Conservation (phyloP, 345 rosid genomes). For the Ceriops tagal region DNA sequence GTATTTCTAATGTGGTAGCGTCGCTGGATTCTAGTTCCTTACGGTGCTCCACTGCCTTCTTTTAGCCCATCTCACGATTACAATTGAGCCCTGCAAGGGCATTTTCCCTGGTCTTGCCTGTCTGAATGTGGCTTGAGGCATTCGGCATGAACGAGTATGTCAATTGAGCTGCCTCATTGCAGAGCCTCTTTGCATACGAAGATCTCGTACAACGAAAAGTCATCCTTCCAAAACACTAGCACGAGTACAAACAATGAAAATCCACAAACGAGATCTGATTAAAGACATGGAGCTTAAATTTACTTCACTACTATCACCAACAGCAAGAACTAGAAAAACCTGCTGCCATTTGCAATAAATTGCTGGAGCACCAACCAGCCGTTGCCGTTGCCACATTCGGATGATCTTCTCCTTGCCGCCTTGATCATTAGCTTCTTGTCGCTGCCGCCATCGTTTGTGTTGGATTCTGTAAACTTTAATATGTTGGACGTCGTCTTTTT, state of each 20-base stretch:
- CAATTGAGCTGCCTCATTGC: constrained; percentile 17
- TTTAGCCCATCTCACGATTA: constrained; percentile 21
- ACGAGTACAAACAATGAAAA: constrained; percentile 23
- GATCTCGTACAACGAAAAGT: too few species aligned
- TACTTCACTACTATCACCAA: constrained; percentile 24
- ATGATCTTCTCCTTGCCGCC: too few species aligned
- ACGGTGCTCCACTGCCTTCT: constrained; percentile 40
- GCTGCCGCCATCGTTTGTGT: too few species aligned
- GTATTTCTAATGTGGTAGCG: too few species aligned
- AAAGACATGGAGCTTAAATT: too few species aligned
- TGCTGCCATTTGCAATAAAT: too few species aligned
- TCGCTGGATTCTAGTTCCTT: constrained; percentile 42
- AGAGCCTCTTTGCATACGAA: neutral
- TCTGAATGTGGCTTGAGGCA: neutral
- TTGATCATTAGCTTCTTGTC: too few species aligned
- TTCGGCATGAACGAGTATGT: constrained; percentile 19
- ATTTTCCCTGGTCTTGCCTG: neutral
- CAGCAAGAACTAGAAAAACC: too few species aligned
- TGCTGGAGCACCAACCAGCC: too few species aligned
- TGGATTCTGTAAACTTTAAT: too few species aligned
- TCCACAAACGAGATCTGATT: constrained; percentile 12
- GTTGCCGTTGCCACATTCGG: too few species aligned
- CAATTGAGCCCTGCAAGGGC: constrained; percentile 18
- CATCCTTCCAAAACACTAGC: constrained; percentile 19
- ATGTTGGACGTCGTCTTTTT: too few species aligned